A percentile compares a stretch with the other conserved stretches of the same genome.
Conservation (phyloP, 805 yeast genomes). For the Suhomyces sp. region DNA sequence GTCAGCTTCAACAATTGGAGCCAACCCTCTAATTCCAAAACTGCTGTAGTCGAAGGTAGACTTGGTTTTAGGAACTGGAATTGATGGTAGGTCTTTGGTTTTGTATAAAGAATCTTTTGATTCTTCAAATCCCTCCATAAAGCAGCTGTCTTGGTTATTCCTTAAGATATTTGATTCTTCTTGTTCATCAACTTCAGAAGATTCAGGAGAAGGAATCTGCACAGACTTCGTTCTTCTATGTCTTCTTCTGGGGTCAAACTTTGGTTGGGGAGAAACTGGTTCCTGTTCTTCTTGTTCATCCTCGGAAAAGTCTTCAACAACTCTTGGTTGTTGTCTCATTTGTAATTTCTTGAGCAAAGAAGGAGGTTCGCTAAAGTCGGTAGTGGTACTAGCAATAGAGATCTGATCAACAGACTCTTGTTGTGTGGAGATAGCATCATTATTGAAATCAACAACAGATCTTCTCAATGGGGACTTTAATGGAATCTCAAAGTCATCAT, state of each 20-base stretch:
- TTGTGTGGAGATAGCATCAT: conserved; percentile 15
- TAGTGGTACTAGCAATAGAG: conserved; percentile 3
- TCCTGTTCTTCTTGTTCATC: conserved; percentile 8
- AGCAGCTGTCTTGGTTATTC: conserved; percentile 8
- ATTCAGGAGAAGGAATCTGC: conserved; percentile 17
- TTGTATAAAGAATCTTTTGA: neutral
- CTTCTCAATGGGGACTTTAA: conserved; percentile 14
- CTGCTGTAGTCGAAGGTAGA: conserved; percentile 23
- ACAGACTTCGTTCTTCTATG: conserved; percentile 19
- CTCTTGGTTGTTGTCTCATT: conserved; percentile 8
- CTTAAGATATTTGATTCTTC: conserved; percentile 9
- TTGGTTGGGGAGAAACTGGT: conserved; percentile 4
- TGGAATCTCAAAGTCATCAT: conserved; percentile 13
- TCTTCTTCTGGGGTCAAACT: conserved; percentile 19
- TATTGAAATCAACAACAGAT: conserved; percentile 14
- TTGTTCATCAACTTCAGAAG: conserved; percentile 15
- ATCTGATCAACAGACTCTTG: conserved; percentile 11
- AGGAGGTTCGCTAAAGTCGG: conserved; percentile 7
- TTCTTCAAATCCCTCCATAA: conserved; percentile 17
- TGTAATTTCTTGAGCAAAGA: conserved; percentile 12
- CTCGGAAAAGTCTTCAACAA: conserved; percentile 12
- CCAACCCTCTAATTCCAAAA: conserved; percentile 32
- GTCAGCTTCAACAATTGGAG: conserved; percentile 37
- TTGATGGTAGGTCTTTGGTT: conserved; percentile 12
- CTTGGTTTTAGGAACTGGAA: conserved; percentile 10